Base-by-base conservation (phyloP, 306 rosid genomes). In the Ormosia emarginata region DNA sequence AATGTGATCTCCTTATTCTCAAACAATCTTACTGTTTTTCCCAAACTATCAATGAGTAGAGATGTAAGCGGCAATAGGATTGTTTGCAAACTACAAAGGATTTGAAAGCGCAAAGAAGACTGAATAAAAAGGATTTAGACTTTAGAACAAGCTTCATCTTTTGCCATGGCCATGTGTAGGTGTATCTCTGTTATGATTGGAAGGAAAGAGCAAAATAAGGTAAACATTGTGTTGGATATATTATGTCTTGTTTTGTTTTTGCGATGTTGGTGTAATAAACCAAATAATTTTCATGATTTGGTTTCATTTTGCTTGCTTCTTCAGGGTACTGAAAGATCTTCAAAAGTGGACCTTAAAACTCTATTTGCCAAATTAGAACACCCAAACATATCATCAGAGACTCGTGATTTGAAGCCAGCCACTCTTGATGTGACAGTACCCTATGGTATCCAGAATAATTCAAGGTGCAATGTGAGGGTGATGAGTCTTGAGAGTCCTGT, bases 161-260 rank as follows among this genome's bases (percentile, higher is more conserved):
- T 83, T 58, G 79, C 37, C 11, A 93, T 96, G 99, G 82, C 88
- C 33, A 81, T 66, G 58, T 74, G 88, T 68, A 86, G 82, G 58
- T 96, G 99, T 88, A 74, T 92, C 83, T 66, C 87, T 74, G 74
- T 72, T 55, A 83, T 85, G 36, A 59, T 65, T 7, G 81, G 90
- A 71, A 83, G 78, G 88, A 90, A 90, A 86, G 89, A 91, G 77
- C 85, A 85, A 73, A 56, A 59, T 74, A 85, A 96, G 99, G 99
- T 90, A 78, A 86, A 67, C 30, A 50, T 29, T 47, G 9, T 65
- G 47, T 81, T 33, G 9, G 43, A 56, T 66, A 9, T 46, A 9
- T 46, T 41, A 64, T 30, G 24, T 59, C n/a, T 75, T 59, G 15
- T 59, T 67, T 79, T 57, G 52, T 3, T 32, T 68, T 44, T 58